Conservation (phyloP, 768 basidiomycete genomes). For the Naematelia encephala region DNA sequence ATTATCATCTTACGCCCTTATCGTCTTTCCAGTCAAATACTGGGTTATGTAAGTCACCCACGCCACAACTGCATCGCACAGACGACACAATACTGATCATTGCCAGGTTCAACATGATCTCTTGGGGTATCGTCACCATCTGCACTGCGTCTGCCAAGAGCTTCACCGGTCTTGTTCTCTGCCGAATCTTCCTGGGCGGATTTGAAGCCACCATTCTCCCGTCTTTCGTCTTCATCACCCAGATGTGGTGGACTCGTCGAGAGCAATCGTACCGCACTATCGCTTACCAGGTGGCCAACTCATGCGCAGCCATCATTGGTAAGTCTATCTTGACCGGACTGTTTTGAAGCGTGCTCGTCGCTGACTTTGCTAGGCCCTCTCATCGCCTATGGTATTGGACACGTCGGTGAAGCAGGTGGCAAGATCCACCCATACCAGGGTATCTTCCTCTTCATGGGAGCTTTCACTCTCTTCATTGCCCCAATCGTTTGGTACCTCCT, state of each 20-base stretch:
- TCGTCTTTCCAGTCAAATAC: conserved; percentile 45
- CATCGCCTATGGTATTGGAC: conserved; percentile 8
- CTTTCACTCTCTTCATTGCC: conserved; percentile 32
- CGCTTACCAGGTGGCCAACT: conserved; percentile 48
- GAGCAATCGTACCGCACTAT: conserved; percentile 32
- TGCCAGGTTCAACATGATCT: conserved; percentile 34
- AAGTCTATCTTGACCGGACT: conserved; percentile 35
- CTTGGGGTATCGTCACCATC: conserved; percentile 33
- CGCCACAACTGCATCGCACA: conserved; percentile 21
- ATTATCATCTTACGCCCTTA: conserved; percentile 36
- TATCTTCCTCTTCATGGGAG: conserved; percentile 46
- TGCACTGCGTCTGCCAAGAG: conserved; percentile 29
- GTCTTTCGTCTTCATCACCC: conserved; percentile 57
- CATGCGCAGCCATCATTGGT: conserved; percentile 32
- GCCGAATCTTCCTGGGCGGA: conserved; percentile 47
- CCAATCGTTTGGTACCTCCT: conserved; percentile 39
- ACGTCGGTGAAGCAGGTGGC: conserved; percentile 6
- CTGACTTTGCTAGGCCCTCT: conserved; percentile 10
- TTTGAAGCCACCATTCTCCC: conserved; percentile 58
- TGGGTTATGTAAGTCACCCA: conserved; percentile 37
- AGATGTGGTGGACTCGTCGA: conserved; percentile 46
- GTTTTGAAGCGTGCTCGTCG: conserved; percentile 24
- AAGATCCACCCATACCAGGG: conserved; percentile 32
- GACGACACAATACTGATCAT: conserved; percentile 5
- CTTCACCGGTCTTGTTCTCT: conserved; percentile 30